Evolutionary conservation across 78 protist species (phyloP).

Genomic region (Protostelium mycophagum): DNA sequence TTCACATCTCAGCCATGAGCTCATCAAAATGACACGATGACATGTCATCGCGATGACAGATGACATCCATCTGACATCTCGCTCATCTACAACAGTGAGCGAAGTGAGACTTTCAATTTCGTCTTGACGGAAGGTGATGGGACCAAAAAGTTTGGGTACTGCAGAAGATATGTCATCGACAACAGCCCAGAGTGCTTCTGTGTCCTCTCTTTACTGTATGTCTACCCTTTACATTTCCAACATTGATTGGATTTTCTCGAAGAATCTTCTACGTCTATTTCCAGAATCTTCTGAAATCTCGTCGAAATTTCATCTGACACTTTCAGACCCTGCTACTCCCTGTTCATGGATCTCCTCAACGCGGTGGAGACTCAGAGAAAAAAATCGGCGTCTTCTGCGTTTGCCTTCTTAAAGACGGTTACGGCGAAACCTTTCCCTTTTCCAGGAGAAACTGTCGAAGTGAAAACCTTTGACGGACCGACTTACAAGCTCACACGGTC

Average conservation of each 20-base stretch:
- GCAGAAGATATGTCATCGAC: constrained; percentile 7
- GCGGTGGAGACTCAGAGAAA: constrained; percentile 5
- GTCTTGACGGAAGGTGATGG: constrained; percentile 9
- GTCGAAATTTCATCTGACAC: not conserved
- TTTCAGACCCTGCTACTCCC: not conserved
- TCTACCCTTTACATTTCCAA: not conserved
- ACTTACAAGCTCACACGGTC: constrained; percentile 14
- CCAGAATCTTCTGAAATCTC: not conserved
- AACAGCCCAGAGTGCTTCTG: constrained; percentile 7
- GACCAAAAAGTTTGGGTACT: constrained; percentile 16
- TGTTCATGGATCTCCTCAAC: constrained; percentile 4
- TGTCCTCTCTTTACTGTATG: constrained; percentile 5
- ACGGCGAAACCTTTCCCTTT: constrained; percentile 4
- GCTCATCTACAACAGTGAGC: not conserved
- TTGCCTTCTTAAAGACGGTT: constrained; percentile 11
- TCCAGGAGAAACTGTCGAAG: not conserved
- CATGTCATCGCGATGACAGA: not conserved
- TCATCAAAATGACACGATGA: not conserved
- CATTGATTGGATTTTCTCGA: not conserved
- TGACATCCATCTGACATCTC: not conserved
- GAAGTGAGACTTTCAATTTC: constrained; percentile 8
- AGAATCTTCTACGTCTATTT: not conserved
- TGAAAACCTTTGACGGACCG: constrained; percentile 4
- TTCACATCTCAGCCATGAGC: no score
- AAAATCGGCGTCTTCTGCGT: not conserved